A percentile compares a stretch with the other conserved stretches of the same genome.
These are phyloP conservation scores for Cercophora newfieldiana DNA, from an alignment of 495 filamentous ascomycete genomes.

Conservation along the genomic window DNA sequence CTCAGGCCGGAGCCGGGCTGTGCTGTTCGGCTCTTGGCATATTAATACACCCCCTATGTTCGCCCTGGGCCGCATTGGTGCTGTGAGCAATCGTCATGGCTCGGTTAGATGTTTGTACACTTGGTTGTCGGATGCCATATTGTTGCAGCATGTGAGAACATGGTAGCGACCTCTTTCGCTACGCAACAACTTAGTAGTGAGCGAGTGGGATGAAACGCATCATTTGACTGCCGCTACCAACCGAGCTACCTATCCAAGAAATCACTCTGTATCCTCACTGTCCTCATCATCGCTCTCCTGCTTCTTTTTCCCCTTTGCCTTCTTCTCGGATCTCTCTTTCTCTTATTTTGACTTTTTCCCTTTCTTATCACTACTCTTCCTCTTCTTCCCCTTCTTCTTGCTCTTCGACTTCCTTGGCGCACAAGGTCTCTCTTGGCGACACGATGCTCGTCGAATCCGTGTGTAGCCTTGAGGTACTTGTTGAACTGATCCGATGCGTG, in stretches of 20 bases:
- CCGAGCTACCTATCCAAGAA: not conserved
- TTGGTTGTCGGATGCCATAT: no score
- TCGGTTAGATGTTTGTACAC: not conserved
- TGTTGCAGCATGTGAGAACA: no score
- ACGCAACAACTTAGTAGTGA: no score
- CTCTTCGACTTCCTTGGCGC: not conserved
- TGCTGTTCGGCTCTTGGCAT: not conserved
- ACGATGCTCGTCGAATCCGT: slow-evolving; percentile 17
- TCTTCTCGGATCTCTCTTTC: not conserved
- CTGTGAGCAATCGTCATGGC: not conserved
- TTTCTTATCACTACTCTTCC: not conserved
- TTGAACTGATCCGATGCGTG: slow-evolving; percentile 29
- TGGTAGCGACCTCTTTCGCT: no score
- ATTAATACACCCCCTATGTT: not conserved
- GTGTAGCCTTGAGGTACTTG: slow-evolving; percentile 23
- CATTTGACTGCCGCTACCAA: no score
- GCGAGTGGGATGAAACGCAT: no score
- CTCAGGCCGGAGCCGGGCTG: not conserved
- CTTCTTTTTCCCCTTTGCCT: slow-evolving; percentile 8
- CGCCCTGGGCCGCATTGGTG: not conserved
- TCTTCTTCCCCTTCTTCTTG: not conserved
- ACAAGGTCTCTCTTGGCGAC: slow-evolving; percentile 8
- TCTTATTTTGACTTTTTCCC: not conserved
- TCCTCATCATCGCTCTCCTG: not conserved
- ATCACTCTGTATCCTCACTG: not conserved